Evolutionary conservation across 2,329 filamentous ascomycete species (phyloP), one percentile per base, ranked within the genome.

Genomic region (Verticillium isaacii): DNA sequence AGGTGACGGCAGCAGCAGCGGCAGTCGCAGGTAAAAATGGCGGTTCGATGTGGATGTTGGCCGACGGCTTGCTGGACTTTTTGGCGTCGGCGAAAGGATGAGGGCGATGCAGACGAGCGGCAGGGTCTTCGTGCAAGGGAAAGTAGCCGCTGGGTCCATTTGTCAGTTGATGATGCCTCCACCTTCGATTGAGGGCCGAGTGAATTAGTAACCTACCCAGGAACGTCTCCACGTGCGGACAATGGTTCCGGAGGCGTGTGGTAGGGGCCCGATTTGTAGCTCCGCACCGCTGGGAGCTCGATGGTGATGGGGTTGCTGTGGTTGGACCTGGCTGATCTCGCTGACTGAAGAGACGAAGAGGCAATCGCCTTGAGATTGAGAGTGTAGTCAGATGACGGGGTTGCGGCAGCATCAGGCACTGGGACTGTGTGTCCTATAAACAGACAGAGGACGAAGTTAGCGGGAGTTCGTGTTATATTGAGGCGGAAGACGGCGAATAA

Each of bases 151-250:
- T 87, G 66, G 39, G 12, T 50, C 50, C 55, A 55, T 52, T 17
- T 32, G 14, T 23, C 15, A 32, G 8, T 39, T 17, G 9, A 37
- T 19, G 23, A n/a, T 50, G 63, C 63, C 61, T 65, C 60, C n/a
- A 59, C 29, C 25, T 6, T 29, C 29, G 29, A 29, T 29, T 29
- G 29, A 29, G 29, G 29, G 29, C 29, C 29, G 5, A 29, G 29
- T 29, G 5, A 55, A 15, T 23, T 50, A 45, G 54, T n/a, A 9
- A 77, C 81, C 70, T 80, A 87, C 85, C 85, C 84, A 69, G 77
- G 78, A 58, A 85, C 68, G 70, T 88, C 85, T 59, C 85, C 85
- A 60, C 85, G 78, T 55, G 82, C 85, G 32, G 85, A 85, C 25
- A 88, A 72, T 64, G 79, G 80, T 65, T 80, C 79, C 25, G 75